Conservation (phyloP, 2,329 filamentous ascomycete species). For the Tolypocladium endophyticum region DNA sequence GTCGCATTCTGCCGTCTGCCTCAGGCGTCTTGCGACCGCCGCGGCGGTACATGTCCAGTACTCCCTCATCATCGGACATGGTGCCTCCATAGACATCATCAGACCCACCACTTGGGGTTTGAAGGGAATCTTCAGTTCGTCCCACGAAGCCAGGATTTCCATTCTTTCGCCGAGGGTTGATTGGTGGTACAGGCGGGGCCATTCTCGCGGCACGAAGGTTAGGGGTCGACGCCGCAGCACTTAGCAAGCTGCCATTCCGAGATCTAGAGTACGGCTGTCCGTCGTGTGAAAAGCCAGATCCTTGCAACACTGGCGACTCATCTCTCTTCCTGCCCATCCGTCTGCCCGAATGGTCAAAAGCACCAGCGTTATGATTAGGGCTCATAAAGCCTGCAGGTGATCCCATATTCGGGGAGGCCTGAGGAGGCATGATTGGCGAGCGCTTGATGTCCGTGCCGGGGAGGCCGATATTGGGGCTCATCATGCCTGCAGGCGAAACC, state of each 20-base stretch:
- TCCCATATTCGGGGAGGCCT: background rate
- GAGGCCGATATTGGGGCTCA: slow-evolving; percentile 28
- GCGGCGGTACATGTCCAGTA: slow-evolving; percentile 21
- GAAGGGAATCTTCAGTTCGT: slow-evolving; percentile 19
- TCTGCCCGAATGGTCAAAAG: slow-evolving; percentile 14
- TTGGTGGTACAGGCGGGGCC: slow-evolving; percentile 44
- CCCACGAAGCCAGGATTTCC: slow-evolving; percentile 25
- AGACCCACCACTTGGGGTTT: slow-evolving; percentile 2
- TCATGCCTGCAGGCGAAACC: background rate
- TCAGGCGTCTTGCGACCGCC: slow-evolving; percentile 34
- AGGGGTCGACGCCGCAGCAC: slow-evolving; percentile 22
- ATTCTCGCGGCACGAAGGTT: slow-evolving; percentile 22
- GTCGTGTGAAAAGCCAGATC: slow-evolving; percentile 29
- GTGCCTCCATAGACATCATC: slow-evolving; percentile 5
- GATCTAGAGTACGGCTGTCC: slow-evolving; percentile 15
- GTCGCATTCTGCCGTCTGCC: slow-evolving; percentile 19
- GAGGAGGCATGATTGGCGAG: background rate
- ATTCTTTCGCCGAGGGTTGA: slow-evolving; percentile 46
- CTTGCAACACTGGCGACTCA: slow-evolving; percentile 38
- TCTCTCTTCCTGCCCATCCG: slow-evolving; percentile 34
- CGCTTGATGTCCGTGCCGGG: slow-evolving; percentile 29
- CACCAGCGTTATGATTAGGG: slow-evolving; percentile 2
- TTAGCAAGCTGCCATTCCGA: slow-evolving; percentile 23
- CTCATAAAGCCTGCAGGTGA: background rate
- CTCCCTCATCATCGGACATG: slow-evolving; percentile 29